Conservation (phyloP, 768 basidiomycete genomes). For the Pleurotus tuber-regium region DNA sequence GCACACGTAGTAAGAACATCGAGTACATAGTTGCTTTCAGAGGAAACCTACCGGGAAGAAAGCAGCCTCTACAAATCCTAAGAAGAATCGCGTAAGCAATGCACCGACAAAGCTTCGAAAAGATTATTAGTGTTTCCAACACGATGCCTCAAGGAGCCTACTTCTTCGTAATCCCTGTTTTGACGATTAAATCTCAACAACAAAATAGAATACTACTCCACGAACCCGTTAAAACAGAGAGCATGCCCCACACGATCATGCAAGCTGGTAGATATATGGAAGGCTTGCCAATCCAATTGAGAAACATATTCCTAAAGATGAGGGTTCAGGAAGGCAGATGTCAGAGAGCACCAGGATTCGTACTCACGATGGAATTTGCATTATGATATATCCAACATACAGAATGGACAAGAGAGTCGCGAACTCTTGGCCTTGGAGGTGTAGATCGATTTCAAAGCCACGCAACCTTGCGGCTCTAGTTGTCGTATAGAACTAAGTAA, state of each 20-base stretch:
- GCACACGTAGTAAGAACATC: slow-evolving; percentile 1
- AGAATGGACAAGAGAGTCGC: slow-evolving; percentile 66
- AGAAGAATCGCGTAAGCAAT: slow-evolving; percentile 72
- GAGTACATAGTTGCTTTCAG: background rate
- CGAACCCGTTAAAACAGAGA: slow-evolving; percentile 53
- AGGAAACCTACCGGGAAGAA: slow-evolving; percentile 51
- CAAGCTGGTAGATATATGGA: slow-evolving; percentile 66
- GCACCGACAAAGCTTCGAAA: slow-evolving; percentile 62
- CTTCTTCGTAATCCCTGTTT: slow-evolving; percentile 39
- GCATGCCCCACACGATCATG: slow-evolving; percentile 72
- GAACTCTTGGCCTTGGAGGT: slow-evolving; percentile 62
- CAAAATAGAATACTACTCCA: slow-evolving; percentile 7
- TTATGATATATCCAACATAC: slow-evolving; percentile 72
- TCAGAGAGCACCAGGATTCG: background rate
- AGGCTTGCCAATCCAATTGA: slow-evolving; percentile 66
- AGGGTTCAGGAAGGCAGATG: background rate
- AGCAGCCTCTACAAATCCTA: slow-evolving; percentile 68
- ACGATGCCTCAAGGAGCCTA: slow-evolving; percentile 14
- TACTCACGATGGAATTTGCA: slow-evolving; percentile 77
- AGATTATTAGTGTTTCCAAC: background rate
- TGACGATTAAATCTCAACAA: too few relatives aligned
- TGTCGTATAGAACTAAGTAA: background rate
- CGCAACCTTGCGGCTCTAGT: slow-evolving; percentile 66
- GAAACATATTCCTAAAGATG: slow-evolving; percentile 63
- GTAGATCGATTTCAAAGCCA: slow-evolving; percentile 69